phyloP scores from a whole-genome alignment of 352 stramenopile genomes.

The Pythium insidiosum region DNA sequence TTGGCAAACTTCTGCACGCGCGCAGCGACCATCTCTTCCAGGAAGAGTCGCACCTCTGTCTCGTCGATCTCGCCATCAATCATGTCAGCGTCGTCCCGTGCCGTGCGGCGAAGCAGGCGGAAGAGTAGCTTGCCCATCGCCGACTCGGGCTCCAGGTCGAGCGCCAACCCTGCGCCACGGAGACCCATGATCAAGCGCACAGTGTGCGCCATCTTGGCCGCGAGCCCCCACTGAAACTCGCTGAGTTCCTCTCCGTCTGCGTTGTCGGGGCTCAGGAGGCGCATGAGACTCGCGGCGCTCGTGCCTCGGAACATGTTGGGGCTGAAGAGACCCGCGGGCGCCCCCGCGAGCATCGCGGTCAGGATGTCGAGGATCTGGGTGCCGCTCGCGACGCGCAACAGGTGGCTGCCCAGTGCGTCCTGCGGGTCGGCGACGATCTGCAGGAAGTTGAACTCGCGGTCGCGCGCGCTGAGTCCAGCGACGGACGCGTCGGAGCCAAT shows the following conservation, averaged over 20 bases:
- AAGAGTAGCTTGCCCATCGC: constrained; percentile 53
- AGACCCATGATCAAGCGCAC: constrained; percentile 32
- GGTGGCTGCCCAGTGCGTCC: constrained; percentile 30
- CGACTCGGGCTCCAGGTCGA: constrained; percentile 28
- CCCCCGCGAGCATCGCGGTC: constrained; percentile 43
- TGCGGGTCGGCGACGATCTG: constrained; percentile 43
- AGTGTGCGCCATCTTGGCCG: constrained; percentile 42
- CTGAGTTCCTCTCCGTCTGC: constrained; percentile 19
- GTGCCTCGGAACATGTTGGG: constrained; percentile 70
- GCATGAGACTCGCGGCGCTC: constrained; percentile 36
- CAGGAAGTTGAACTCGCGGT: constrained; percentile 54
- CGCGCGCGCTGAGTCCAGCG: constrained; percentile 28
- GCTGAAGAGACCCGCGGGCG: constrained; percentile 41
- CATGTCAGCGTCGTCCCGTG: background rate
- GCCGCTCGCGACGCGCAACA: constrained; percentile 37
- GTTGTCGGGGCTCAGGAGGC: constrained; percentile 21
- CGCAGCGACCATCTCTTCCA: constrained; percentile 44
- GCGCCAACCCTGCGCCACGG: constrained; percentile 10
- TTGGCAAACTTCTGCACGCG: constrained; percentile 48
- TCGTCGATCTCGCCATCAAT: background rate
- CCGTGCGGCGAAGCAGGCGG: constrained; percentile 27
- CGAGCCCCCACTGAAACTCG: constrained; percentile 42
- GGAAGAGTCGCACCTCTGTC: constrained; percentile 14
- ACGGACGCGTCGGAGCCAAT: constrained; percentile 33
- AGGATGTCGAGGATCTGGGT: constrained; percentile 64